Conservation (phyloP, 352 stramenopile species). For the Nothophytophthora sp. region DNA sequence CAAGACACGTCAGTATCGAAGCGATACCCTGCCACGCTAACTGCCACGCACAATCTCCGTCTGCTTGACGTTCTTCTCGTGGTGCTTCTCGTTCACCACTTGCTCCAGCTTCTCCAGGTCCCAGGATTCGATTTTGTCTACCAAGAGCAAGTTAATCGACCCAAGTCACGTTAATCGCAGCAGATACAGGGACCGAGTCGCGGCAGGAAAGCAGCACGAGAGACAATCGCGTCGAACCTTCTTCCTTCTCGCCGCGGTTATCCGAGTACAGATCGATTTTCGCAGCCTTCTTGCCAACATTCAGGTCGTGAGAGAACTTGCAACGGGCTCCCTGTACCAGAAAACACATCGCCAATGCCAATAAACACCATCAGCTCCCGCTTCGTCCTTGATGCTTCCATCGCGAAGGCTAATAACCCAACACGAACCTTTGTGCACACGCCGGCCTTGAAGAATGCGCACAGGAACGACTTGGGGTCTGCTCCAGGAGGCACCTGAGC, state of each 20-base stretch:
- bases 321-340: slow-evolving; percentile 68
- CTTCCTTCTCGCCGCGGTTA: slow-evolving; percentile 66
- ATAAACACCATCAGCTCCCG: not conserved
- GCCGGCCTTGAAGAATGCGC: slow-evolving; percentile 89
- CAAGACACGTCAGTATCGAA: not conserved
- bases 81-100: slow-evolving; percentile 85
- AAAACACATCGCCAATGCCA: not conserved
- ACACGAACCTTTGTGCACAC: slow-evolving; percentile 78
- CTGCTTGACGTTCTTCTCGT: slow-evolving; percentile 76
- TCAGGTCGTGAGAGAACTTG: slow-evolving; percentile 91
- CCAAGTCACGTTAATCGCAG: no score
- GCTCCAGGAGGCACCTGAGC: slow-evolving; percentile 80
- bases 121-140: slow-evolving; percentile 87
- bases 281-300: slow-evolving; percentile 81
- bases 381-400: not conserved
- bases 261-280: slow-evolving; percentile 93
- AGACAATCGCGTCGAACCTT: slow-evolving; percentile 10
- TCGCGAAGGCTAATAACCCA: not conserved
- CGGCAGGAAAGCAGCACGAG: no score
- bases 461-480: slow-evolving; percentile 89
- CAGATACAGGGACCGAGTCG: no score
- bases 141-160: slow-evolving; percentile 2
- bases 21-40: not conserved
- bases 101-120: slow-evolving; percentile 89
- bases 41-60: slow-evolving; percentile 74